Evolutionary conservation across 1,284 basidiomycete species (phyloP).

Genomic region (Jaminaea rosea): DNA sequence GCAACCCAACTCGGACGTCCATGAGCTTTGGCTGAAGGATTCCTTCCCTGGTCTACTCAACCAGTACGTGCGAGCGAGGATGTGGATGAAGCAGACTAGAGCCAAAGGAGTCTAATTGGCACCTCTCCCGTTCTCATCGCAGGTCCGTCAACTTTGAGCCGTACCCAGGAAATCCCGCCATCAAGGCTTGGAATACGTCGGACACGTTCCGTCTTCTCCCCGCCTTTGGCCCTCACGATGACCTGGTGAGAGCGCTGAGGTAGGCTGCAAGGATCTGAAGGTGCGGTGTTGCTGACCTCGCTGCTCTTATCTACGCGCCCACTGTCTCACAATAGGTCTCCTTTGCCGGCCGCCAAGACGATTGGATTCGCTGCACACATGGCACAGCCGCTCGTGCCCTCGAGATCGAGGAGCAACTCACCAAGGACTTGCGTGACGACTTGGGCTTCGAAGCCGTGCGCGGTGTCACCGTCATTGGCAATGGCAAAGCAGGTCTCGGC

Average conservation of each 20-base stretch:
- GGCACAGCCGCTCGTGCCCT: background rate
- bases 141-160: background rate
- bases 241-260: too few relatives aligned
- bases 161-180: background rate
- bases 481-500: background rate
- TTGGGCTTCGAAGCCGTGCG: background rate
- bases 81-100: too few relatives aligned
- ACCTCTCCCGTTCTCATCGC: too few relatives aligned
- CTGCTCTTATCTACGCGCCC: too few relatives aligned
- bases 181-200: background rate
- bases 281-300: too few relatives aligned
- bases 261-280: too few relatives aligned
- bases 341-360: slow-evolving; percentile 1
- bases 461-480: background rate
- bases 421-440: background rate
- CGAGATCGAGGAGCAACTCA: background rate
- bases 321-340: too few relatives aligned
- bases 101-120: too few relatives aligned
- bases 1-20: background rate
- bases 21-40: background rate
- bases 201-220: slow-evolving; percentile 1
- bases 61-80: too few relatives aligned
- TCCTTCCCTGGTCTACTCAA: background rate
- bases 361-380: slow-evolving; percentile 1
- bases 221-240: background rate